phyloP scores from a whole-genome alignment of 306 rosid genomes.

The Sicyos edulis region DNA sequence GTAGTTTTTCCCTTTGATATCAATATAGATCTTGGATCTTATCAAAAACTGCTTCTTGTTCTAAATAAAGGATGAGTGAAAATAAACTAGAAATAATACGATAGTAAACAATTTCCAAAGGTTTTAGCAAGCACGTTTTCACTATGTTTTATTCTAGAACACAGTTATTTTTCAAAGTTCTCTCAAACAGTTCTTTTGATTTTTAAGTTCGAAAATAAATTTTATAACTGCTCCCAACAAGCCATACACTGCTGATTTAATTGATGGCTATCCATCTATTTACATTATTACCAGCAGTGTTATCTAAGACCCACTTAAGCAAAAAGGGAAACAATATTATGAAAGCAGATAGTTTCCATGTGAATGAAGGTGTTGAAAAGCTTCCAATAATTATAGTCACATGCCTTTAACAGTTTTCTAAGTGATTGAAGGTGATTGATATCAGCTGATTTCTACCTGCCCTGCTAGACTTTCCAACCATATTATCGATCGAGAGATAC shows the following conservation, averaged over 20 bases:
- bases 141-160: neutral
- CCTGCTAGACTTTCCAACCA: neutral
- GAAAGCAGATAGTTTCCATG: slow-evolving; percentile 1
- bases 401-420: neutral
- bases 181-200: neutral
- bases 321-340: neutral
- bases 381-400: neutral
- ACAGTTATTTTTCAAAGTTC: neutral
- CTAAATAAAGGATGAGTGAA: neutral
- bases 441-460: neutral
- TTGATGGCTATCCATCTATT: neutral
- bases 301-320: slow-evolving; percentile 9
- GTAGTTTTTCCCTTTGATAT: no score
- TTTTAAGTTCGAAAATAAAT: neutral
- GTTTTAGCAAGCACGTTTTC: neutral
- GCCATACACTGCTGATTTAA: neutral
- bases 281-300: neutral
- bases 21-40: no score
- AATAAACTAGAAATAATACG: neutral
- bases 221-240: slow-evolving; percentile 7
- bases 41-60: neutral
- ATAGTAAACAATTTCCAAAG: neutral
- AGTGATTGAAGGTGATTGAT: slow-evolving; percentile 6
- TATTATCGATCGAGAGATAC: neutral
- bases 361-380: slow-evolving; percentile 7